phyloP scores from a whole-genome alignment of 495 filamentous ascomycete species.

The Xylaria grammica region DNA sequence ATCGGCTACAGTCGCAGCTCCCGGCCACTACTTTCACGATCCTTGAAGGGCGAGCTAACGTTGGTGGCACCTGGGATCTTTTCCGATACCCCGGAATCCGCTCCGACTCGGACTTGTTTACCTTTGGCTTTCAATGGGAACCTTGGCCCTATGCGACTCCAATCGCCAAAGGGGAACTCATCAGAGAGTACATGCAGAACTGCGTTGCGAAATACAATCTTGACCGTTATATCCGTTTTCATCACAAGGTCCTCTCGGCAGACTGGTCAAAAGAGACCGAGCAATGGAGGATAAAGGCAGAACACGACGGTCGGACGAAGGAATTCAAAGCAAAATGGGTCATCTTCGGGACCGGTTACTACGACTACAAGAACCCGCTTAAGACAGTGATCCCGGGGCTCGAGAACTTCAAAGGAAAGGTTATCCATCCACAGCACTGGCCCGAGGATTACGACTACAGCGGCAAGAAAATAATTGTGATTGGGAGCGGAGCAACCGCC shows the following conservation, averaged over 20 bases:
- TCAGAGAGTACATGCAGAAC: slow-evolving; percentile 67
- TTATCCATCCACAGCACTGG: slow-evolving; percentile 71
- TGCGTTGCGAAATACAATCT: slow-evolving; percentile 65
- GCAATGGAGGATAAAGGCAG: slow-evolving; percentile 65
- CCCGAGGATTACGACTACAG: slow-evolving; percentile 54
- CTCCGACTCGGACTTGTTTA: slow-evolving; percentile 69
- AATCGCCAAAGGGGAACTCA: slow-evolving; percentile 65
- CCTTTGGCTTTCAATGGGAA: slow-evolving; percentile 64
- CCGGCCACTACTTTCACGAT: slow-evolving; percentile 63
- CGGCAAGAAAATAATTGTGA: slow-evolving; percentile 57
- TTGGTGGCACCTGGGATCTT: slow-evolving; percentile 76
- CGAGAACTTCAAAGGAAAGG: slow-evolving; percentile 59
- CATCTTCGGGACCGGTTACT: slow-evolving; percentile 70
- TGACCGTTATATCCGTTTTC: slow-evolving; percentile 63
- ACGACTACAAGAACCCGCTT: slow-evolving; percentile 65
- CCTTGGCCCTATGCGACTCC: slow-evolving; percentile 65
- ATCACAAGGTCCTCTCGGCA: slow-evolving; percentile 58
- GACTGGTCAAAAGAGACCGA: slow-evolving; percentile 67
- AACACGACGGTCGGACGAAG: slow-evolving; percentile 48
- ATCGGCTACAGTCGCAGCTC: slow-evolving; percentile 66
- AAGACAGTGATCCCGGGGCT: slow-evolving; percentile 63
- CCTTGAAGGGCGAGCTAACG: slow-evolving; percentile 62
- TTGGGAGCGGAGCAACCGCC: slow-evolving; percentile 64
- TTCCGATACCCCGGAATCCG: slow-evolving; percentile 74
- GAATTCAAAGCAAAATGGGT: slow-evolving; percentile 60